Percentiles rank a stretch among this genome's conserved stretches.
Evolutionary conservation across 495 filamentous ascomycete species (phyloP).

Genomic region (Jackrogersella multiformis): DNA sequence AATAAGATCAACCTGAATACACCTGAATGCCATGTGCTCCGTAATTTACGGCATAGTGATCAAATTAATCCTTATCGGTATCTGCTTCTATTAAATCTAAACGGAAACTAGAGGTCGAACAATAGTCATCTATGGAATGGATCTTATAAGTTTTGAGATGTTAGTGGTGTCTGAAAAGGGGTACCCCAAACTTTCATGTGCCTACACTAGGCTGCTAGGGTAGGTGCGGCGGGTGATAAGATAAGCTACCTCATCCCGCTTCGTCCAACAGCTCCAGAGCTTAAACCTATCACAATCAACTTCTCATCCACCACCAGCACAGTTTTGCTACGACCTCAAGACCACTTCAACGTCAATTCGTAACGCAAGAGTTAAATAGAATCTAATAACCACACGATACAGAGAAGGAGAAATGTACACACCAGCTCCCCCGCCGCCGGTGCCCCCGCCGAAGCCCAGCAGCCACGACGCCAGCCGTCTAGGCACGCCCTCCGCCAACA

Average conservation of each 20-base stretch:
- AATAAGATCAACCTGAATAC: conserved; percentile 8
- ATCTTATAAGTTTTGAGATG: neutral
- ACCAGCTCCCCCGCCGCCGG: conserved; percentile 62
- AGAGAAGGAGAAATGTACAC: conserved; percentile 36
- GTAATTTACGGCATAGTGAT: neutral
- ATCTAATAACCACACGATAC: neutral
- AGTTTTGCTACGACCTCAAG: neutral
- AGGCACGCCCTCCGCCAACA: conserved; percentile 62
- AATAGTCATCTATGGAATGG: neutral
- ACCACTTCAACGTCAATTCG: neutral
- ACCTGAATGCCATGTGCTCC: neutral
- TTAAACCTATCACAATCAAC: conserved; percentile 4
- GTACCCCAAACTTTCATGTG: neutral
- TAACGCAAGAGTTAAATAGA: neutral
- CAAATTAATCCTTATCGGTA: neutral
- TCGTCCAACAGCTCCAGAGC: conserved; percentile 17
- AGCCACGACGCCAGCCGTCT: conserved; percentile 74
- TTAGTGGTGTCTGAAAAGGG: neutral
- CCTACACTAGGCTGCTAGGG: neutral
- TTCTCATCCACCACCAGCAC: neutral
- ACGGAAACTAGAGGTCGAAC: too few species aligned
- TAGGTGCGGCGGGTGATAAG: conserved; percentile 9
- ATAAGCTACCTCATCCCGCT: conserved; percentile 26
- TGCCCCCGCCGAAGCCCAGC: conserved; percentile 76
- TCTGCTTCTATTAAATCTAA: neutral